Base-by-base conservation (phyloP, 495 filamentous ascomycete genomes). In the Massariosphaeria phaeospora region DNA sequence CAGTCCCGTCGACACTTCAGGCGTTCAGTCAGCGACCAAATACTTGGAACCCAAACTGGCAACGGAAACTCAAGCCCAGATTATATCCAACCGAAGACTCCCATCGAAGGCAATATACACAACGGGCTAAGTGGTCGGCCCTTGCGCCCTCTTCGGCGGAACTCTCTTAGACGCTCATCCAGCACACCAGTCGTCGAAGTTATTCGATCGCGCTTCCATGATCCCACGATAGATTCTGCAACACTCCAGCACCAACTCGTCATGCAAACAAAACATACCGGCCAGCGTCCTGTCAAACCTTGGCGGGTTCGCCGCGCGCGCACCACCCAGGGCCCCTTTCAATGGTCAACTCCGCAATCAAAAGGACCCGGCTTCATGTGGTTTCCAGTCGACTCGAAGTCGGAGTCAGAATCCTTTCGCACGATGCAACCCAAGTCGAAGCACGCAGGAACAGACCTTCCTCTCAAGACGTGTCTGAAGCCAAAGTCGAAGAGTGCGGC, bases 381-480 rank as follows among this genome's bases (percentile, higher is more conserved):
- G 17, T 31, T 48, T 48, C 27, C 26, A 23, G 27, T 48, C 2
- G 23, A 21, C 2, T 29, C 23, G n/a, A 21, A 33, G 27, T 33
- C 27, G 7, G 30, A 34, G 10, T 30, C 11, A 21, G 20, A n/a
- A 12, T 29, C 47, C 38, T 21, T n/a, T 5, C 38, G 8, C 9
- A 17, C 20, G n/a, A 3, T 40, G 10, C 9, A 18, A 40, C 20
- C 3, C 9, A 6, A 18, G 38, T 17, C 38, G 15, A 12, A 45
- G 11, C 11, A 25, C 21, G 13, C 11, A 31, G n/a, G 20, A 3
- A 38, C 18, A 6, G n/a, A 18, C 18, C 33, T 52, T 20, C 56
- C 41, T n/a, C 25, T 61, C 17, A 61, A 61, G 45, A 12, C 43
- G 3, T 55, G 57, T 39, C 27, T 61, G 43, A 60, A 54, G 21